These are phyloP conservation scores for Xylaria intraflava DNA, from an alignment of 495 filamentous ascomycete species.

Conservation along the genomic window DNA sequence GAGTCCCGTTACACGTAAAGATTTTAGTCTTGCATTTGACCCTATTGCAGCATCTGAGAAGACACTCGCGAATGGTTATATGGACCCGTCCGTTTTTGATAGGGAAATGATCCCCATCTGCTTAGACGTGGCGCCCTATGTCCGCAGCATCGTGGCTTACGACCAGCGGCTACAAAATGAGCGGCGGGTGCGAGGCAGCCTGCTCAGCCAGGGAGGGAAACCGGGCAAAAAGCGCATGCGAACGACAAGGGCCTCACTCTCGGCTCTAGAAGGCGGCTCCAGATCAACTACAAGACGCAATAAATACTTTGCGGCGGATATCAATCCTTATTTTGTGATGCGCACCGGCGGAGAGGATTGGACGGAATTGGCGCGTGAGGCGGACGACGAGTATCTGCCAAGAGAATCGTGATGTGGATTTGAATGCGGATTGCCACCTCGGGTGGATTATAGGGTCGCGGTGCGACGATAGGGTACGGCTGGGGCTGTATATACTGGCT, in stretches of 20 bases:
- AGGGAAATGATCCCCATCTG: constrained; percentile 54
- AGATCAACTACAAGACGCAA: constrained; percentile 67
- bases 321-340: constrained; percentile 58
- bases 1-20: constrained; percentile 27
- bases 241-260: constrained; percentile 71
- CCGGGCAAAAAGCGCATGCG: constrained; percentile 58
- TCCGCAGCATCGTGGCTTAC: constrained; percentile 70
- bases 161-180: constrained; percentile 64
- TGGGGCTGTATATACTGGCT: not conserved
- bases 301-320: constrained; percentile 65
- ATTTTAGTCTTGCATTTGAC: constrained; percentile 49
- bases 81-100: constrained; percentile 63
- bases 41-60: constrained; percentile 47
- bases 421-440: not conserved
- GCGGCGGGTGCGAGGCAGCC: constrained; percentile 52
- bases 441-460: not conserved
- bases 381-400: not conserved
- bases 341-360: constrained; percentile 61
- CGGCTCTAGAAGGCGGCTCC: constrained; percentile 73
- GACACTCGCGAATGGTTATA: constrained; percentile 29
- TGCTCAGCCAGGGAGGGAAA: constrained; percentile 50
- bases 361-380: constrained; percentile 38
- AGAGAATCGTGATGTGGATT: not conserved
- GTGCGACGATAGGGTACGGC: not conserved
- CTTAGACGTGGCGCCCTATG: constrained; percentile 76